A percentile compares a stretch with the other conserved stretches of the same genome.
phyloP scores from a whole-genome alignment of 768 basidiomycete species.

The Porphyrellus cyaneotinctus region DNA sequence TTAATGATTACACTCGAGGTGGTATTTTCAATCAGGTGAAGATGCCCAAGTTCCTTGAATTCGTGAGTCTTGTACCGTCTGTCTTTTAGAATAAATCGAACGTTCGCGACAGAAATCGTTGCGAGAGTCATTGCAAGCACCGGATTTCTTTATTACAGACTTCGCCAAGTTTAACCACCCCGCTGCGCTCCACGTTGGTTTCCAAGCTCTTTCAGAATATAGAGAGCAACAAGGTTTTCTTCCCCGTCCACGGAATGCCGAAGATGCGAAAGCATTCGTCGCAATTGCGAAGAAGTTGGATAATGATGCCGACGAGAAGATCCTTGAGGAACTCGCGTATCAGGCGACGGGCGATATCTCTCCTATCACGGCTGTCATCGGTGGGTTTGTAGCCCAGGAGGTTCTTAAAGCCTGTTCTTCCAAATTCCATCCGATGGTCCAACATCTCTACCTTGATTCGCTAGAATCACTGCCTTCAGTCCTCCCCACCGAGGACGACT shows the following conservation, averaged over 20 bases:
- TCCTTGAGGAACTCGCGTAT: conserved; percentile 80
- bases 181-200: conserved; percentile 84
- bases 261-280: conserved; percentile 74
- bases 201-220: conserved; percentile 89
- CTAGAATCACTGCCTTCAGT: conserved; percentile 83
- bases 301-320: conserved; percentile 72
- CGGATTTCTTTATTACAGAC: conserved; percentile 92
- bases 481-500: conserved; percentile 78
- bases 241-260: conserved; percentile 77
- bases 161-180: conserved; percentile 97
- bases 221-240: conserved; percentile 56
- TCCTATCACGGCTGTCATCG: conserved; percentile 89
- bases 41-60: conserved; percentile 95
- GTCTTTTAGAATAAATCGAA: not conserved
- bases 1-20: conserved; percentile 77
- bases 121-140: conserved; percentile 72
- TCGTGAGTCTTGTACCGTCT: conserved; percentile 52
- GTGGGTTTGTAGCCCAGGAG: conserved; percentile 97
- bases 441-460: conserved; percentile 96
- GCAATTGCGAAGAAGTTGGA: conserved; percentile 76
- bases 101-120: conserved; percentile 74
- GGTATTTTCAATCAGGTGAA: conserved; percentile 98
- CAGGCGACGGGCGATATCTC: conserved; percentile 90
- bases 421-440: conserved; percentile 96
- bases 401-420: conserved; percentile 95